phyloP scores from a whole-genome alignment of 352 stramenopile species.

The Peronospora belbahrii region DNA sequence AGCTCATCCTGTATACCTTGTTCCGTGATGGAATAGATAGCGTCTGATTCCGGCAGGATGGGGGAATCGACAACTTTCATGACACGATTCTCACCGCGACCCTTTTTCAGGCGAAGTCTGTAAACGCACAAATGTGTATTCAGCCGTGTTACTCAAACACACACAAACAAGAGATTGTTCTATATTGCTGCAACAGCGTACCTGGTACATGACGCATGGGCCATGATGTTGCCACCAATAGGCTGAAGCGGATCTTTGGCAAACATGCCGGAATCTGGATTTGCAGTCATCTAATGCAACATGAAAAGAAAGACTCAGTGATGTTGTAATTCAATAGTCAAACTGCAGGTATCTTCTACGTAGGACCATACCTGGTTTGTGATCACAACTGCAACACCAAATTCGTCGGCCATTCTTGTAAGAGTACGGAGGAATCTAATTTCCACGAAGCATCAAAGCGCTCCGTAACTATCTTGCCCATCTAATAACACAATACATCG shows the following conservation, averaged over 20 bases:
- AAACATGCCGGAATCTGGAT: constrained; percentile 87
- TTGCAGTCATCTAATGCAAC: constrained; percentile 69
- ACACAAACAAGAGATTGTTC: not conserved
- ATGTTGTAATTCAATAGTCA: not conserved
- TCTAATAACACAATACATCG: not conserved
- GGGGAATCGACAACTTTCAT: constrained; percentile 96
- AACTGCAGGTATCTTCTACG: not conserved
- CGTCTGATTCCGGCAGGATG: constrained; percentile 95
- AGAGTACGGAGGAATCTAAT: constrained; percentile 95
- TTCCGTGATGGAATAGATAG: constrained; percentile 95
- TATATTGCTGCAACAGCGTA: constrained; percentile 12
- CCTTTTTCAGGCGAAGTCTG: constrained; percentile 92
- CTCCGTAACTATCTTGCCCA: not conserved
- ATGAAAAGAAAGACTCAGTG: not conserved
- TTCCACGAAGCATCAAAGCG: not conserved
- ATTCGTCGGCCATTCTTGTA: constrained; percentile 97
- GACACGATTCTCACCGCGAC: constrained; percentile 96
- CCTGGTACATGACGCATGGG: constrained; percentile 74
- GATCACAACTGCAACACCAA: constrained; percentile 94
- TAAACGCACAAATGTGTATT: not conserved
- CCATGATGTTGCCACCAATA: constrained; percentile 89
- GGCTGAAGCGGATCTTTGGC: constrained; percentile 85
- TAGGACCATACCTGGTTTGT: constrained; percentile 69
- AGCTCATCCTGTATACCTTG: constrained; percentile 91
- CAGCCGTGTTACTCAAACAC: not conserved